These are phyloP conservation scores for Peronospora belbahrii DNA, from an alignment of 352 stramenopile genomes.

Conservation along the genomic window DNA sequence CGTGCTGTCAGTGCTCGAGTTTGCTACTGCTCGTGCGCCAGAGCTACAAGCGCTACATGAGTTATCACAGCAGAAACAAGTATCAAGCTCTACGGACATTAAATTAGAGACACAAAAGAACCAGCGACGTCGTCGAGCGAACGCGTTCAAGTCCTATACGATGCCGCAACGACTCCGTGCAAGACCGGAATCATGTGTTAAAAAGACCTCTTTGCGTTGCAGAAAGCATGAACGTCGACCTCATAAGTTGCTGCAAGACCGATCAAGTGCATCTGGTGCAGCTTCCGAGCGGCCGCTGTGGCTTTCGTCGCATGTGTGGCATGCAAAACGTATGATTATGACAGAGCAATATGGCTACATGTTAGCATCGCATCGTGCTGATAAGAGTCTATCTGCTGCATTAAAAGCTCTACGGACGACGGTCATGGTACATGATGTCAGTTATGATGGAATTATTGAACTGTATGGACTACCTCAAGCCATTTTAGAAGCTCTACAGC, in stretches of 20 bases:
- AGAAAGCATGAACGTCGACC: conserved; percentile 56
- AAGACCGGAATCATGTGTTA: not conserved
- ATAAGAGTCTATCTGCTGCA: conserved; percentile 61
- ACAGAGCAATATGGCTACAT: conserved; percentile 36
- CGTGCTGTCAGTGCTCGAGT: conserved; percentile 76
- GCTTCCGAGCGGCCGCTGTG: conserved; percentile 24
- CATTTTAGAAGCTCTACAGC: conserved; percentile 51
- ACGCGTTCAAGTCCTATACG: conserved; percentile 68
- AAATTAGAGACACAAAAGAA: conserved; percentile 52
- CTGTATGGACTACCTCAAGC: conserved; percentile 47
- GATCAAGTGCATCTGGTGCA: not conserved
- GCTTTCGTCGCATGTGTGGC: conserved; percentile 65
- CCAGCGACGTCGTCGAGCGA: conserved; percentile 60
- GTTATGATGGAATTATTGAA: conserved; percentile 63
- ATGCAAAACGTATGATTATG: conserved; percentile 76
- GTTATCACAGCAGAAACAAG: conserved; percentile 26
- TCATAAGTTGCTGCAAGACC: conserved; percentile 33
- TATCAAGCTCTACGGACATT: conserved; percentile 19
- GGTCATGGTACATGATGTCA: conserved; percentile 49
- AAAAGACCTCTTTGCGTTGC: conserved; percentile 22
- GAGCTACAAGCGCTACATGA: conserved; percentile 74
- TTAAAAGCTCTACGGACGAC: conserved; percentile 45
- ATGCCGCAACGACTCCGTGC: conserved; percentile 54
- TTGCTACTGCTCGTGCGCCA: conserved; percentile 53
- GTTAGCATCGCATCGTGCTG: conserved; percentile 35